These are phyloP conservation scores for Sporothrix inflata DNA, from an alignment of 2,329 filamentous ascomycete species.

Conservation along the genomic window DNA sequence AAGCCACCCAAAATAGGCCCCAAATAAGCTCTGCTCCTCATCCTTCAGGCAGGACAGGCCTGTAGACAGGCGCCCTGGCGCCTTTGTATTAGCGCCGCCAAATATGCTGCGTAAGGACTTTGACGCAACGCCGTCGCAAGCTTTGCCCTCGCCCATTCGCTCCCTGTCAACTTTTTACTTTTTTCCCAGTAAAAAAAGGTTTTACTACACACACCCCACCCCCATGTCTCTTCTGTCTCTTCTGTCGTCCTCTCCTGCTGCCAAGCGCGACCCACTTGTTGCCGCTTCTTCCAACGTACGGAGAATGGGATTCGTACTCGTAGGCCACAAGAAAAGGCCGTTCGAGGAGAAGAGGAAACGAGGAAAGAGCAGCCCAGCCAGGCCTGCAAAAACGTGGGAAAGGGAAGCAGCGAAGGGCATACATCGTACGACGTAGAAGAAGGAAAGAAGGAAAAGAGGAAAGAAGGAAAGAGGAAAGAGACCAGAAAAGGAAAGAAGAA, in stretches of 20 bases:
- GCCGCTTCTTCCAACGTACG: slow-evolving; percentile 26
- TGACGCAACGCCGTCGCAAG: background rate
- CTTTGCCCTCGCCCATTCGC: background rate
- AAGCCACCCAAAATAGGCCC: slow-evolving; percentile 12
- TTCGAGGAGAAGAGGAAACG: slow-evolving; percentile 15
- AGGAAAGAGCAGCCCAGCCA: background rate
- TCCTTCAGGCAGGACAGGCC: no score
- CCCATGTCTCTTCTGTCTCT: no score
- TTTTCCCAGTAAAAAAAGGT: background rate
- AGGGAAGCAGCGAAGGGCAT: slow-evolving; percentile 11
- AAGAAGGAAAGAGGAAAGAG: background rate
- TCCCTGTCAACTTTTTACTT: background rate
- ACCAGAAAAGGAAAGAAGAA: background rate
- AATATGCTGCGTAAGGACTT: slow-evolving; percentile 5
- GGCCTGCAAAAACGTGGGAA: background rate
- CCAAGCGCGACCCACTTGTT: slow-evolving; percentile 28
- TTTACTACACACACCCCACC: slow-evolving; percentile 23
- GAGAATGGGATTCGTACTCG: slow-evolving; percentile 1
- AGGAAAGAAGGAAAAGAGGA: background rate
- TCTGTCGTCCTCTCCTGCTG: background rate
- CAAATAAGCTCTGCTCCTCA: slow-evolving; percentile 1
- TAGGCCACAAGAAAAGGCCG: slow-evolving; percentile 1
- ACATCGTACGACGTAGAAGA: no score
- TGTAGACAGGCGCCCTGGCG: no score
- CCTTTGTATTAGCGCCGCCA: background rate